A percentile compares a stretch with the other conserved stretches of the same genome.
phyloP scores from a whole-genome alignment of 768 basidiomycete genomes.

The Coprinopsis cinerea region DNA sequence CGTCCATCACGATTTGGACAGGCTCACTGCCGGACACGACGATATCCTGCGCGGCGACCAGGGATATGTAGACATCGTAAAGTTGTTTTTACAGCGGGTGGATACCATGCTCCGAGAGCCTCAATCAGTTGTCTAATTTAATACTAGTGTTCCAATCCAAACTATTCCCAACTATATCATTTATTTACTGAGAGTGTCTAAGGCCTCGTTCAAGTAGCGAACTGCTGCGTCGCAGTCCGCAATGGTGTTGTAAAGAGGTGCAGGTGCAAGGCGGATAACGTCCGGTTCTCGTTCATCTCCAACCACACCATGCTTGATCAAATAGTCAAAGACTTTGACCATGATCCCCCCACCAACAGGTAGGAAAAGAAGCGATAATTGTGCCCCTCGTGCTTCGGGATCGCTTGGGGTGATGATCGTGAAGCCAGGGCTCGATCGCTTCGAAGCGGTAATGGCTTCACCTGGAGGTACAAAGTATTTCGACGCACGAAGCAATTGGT shows the following conservation, averaged over 20 bases:
- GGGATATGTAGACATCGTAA: slow-evolving; percentile 41
- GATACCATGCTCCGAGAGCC: neutral
- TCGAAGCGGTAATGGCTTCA: slow-evolving; percentile 20
- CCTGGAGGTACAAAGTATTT: slow-evolving; percentile 53
- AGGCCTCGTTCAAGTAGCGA: slow-evolving; percentile 53
- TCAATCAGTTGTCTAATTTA: neutral
- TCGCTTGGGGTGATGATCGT: slow-evolving; percentile 88
- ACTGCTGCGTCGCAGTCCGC: slow-evolving; percentile 73
- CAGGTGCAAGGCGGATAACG: slow-evolving; percentile 85
- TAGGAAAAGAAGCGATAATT: slow-evolving; percentile 81
- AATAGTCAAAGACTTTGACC: slow-evolving; percentile 55
- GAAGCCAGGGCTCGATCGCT: slow-evolving; percentile 44
- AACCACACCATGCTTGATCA: slow-evolving; percentile 71
- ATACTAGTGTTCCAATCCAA: neutral
- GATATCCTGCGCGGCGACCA: slow-evolving; percentile 36
- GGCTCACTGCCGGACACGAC: slow-evolving; percentile 49
- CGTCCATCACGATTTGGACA: slow-evolving; percentile 21
- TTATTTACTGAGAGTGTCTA: slow-evolving; percentile 26
- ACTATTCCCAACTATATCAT: neutral
- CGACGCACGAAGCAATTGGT: slow-evolving; percentile 53
- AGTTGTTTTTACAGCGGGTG: slow-evolving; percentile 29
- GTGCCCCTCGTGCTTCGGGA: slow-evolving; percentile 68
- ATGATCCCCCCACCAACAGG: slow-evolving; percentile 59
- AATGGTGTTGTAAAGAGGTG: slow-evolving; percentile 81
- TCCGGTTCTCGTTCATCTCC: slow-evolving; percentile 91